phyloP scores from a whole-genome alignment of 2,329 filamentous ascomycete species.

The Fusarium austroafricanum region DNA sequence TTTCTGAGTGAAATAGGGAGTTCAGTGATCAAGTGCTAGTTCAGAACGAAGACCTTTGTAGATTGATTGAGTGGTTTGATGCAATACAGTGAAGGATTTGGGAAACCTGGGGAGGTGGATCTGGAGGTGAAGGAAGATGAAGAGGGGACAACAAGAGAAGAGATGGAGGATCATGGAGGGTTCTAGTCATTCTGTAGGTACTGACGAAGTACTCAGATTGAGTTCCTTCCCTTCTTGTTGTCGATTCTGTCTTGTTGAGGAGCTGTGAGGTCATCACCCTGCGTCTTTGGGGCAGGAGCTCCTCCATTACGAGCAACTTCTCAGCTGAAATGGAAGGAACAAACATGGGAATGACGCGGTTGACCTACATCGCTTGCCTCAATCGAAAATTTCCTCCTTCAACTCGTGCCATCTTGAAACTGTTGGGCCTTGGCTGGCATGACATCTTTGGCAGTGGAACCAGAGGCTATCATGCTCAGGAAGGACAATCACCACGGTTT shows the following conservation, averaged over 20 bases:
- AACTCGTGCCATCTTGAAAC: not conserved
- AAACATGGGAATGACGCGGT: not conserved
- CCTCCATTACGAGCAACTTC: too few species aligned
- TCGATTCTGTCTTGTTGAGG: slow-evolving; percentile 1
- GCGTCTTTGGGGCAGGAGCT: slow-evolving; percentile 10
- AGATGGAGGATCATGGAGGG: not conserved
- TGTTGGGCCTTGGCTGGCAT: not conserved
- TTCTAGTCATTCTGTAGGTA: not conserved
- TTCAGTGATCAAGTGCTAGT: not conserved
- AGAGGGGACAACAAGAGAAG: slow-evolving; percentile 5
- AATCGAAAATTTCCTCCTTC: not conserved
- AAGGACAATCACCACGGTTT: not conserved
- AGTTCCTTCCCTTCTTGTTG: not conserved
- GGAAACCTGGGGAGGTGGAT: not conserved
- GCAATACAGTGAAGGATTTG: not conserved
- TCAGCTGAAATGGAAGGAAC: slow-evolving; percentile 4
- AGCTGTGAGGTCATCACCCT: not conserved
- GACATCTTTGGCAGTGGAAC: not conserved
- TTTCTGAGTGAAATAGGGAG: not conserved
- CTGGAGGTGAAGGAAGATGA: slow-evolving; percentile 9
- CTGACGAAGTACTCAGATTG: not conserved
- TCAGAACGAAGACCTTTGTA: not conserved
- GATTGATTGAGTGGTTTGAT: not conserved
- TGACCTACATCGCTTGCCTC: not conserved
- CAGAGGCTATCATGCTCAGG: not conserved